A percentile compares a stretch with the other conserved stretches of the same genome.
Evolutionary conservation across 305 asterid genomes (phyloP).

Genomic region (Fraxinus velutina): DNA sequence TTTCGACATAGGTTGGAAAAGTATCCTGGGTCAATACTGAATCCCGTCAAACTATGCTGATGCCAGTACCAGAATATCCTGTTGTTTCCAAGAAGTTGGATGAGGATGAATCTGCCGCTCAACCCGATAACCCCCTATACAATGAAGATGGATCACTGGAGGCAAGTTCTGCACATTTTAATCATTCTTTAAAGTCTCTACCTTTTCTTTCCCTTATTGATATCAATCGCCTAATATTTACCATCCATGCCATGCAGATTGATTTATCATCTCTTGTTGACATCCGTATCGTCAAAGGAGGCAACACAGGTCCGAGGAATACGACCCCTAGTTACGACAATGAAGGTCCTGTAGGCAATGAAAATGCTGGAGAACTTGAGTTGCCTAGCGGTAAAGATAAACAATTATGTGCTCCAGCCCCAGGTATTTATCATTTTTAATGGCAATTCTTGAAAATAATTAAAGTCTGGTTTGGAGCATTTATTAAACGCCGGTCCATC

Average conservation of each 20-base stretch:
- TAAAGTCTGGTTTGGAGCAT: background rate
- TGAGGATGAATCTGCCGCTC: slow-evolving; percentile 40
- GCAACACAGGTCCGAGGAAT: slow-evolving; percentile 34
- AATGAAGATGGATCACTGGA: slow-evolving; percentile 88
- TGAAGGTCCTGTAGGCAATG: slow-evolving; percentile 36
- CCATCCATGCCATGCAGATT: slow-evolving; percentile 48
- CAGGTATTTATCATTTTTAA: slow-evolving; percentile 42
- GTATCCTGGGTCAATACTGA: slow-evolving; percentile 49
- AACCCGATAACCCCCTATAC: slow-evolving; percentile 52
- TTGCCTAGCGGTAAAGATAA: slow-evolving; percentile 34
- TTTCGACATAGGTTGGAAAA: slow-evolving; percentile 66
- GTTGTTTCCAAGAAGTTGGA: slow-evolving; percentile 37
- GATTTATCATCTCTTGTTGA: slow-evolving; percentile 68
- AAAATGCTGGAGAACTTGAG: slow-evolving; percentile 28
- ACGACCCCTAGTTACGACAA: slow-evolving; percentile 20
- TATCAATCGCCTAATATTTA: background rate
- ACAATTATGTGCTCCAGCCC: slow-evolving; percentile 27
- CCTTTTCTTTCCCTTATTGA: background rate
- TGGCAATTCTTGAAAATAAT: background rate
- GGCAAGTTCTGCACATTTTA: slow-evolving; percentile 39
- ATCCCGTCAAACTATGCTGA: slow-evolving; percentile 46
- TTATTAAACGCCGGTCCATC: background rate
- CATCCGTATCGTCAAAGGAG: slow-evolving; percentile 49
- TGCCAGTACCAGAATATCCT: slow-evolving; percentile 71
- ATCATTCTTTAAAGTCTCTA: background rate